These are phyloP conservation scores for Russula dissimulans DNA, from an alignment of 768 basidiomycete species.

Conservation along the genomic window DNA sequence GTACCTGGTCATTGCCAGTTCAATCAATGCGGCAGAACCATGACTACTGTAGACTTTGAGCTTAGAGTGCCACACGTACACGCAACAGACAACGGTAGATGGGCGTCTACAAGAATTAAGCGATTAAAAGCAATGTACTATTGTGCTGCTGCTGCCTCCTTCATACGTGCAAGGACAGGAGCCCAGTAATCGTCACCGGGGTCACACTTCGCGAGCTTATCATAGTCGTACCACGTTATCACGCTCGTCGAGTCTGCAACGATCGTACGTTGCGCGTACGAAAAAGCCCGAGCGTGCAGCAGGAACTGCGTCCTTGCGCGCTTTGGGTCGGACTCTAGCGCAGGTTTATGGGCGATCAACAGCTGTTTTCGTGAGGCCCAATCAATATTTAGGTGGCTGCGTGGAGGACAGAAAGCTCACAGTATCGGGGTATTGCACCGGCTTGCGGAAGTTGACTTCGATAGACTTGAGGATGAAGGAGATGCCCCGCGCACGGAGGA, in stretches of 20 bases:
- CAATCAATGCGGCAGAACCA: too few species aligned
- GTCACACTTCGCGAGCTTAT: constrained; percentile 50
- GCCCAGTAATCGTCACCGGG: constrained; percentile 44
- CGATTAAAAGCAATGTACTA: not conserved
- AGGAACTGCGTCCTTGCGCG: constrained; percentile 36
- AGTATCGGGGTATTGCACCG: constrained; percentile 70
- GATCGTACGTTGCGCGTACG: constrained; percentile 49
- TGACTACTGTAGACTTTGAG: too few species aligned
- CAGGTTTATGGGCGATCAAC: constrained; percentile 53
- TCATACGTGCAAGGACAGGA: constrained; percentile 26
- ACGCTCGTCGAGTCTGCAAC: constrained; percentile 58
- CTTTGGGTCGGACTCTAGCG: constrained; percentile 21
- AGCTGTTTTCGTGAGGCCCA: constrained; percentile 32
- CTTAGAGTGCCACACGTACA: too few species aligned
- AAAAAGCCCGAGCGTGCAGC: constrained; percentile 49
- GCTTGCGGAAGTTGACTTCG: constrained; percentile 54
- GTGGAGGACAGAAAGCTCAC: constrained; percentile 26
- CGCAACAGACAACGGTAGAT: too few species aligned
- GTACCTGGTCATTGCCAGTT: too few species aligned
- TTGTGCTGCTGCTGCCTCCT: not conserved
- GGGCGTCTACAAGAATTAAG: too few species aligned
- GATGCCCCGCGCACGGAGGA: constrained; percentile 56
- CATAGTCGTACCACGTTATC: constrained; percentile 75
- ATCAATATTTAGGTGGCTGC: not conserved
- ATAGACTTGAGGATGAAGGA: constrained; percentile 69